These are phyloP conservation scores for Trichoderma atrobrunneum DNA, from an alignment of 2,329 filamentous ascomycete species.

Conservation along the genomic window DNA sequence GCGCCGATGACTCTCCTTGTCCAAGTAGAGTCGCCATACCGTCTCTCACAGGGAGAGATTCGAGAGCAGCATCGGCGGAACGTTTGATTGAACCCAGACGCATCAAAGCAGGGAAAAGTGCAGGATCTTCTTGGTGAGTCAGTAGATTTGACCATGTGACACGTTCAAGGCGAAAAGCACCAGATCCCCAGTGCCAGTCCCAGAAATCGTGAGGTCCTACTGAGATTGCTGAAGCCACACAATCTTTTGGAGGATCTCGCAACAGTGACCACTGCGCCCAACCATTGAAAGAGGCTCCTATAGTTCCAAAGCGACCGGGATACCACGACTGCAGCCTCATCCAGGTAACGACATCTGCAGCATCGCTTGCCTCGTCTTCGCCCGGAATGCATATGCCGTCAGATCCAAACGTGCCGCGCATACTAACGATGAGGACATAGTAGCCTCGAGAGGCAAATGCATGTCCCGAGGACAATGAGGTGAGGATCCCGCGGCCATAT, in stretches of 20 bases:
- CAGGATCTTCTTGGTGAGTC: background rate
- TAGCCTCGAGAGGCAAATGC: background rate
- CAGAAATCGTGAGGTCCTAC: background rate
- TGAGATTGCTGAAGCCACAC: background rate
- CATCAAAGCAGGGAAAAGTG: background rate
- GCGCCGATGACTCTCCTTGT: background rate
- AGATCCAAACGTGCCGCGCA: background rate
- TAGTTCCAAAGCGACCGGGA: background rate
- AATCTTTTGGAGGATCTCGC: background rate
- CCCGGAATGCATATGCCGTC: background rate
- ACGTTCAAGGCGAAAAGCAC: background rate
- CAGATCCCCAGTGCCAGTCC: background rate
- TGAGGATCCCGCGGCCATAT: background rate
- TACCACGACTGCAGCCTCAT: background rate
- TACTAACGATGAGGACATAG: background rate
- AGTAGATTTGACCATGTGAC: background rate
- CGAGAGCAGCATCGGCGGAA: background rate
- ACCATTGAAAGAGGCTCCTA: background rate
- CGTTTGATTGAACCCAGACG: background rate
- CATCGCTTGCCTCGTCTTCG: background rate
- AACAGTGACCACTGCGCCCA: background rate
- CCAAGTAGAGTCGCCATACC: background rate
- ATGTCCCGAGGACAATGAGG: background rate
- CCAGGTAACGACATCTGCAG: background rate
- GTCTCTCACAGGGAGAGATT: background rate